Base-by-base conservation (phyloP, 2,329 filamentous ascomycete species). In the Fusarium multiceps region DNA sequence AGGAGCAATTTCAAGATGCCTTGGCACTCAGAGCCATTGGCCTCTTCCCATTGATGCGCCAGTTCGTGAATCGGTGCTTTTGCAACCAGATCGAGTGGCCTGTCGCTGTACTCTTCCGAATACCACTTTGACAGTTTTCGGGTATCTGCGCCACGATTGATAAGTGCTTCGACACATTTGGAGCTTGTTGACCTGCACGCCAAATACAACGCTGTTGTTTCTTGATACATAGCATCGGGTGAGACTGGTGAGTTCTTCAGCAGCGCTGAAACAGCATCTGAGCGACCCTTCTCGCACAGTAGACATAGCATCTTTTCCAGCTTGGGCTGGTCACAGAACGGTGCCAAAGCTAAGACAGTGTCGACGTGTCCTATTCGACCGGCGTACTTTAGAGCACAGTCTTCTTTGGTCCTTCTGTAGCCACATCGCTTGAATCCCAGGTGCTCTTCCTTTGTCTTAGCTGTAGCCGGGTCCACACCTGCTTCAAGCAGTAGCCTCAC, bases 291-390 rank as follows among this genome's bases (percentile, higher is more conserved):
- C 42, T 63, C 7, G 48, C 54, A 37, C 65, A 72, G n/a, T 54
- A 72, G 63, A 12, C 69, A 74, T 1, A 74, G 23, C 11, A 74
- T 46, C 21, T 72, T 55, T 14, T 70, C 65, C 16, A 74, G n/a
- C 18, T 54, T 42, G 4, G 63, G 18, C 11, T n/a, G 16, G 2
- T 66, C 50, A 20, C 72, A 74, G 8, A 69, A 74, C 0, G 72
- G 60, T 2, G 74, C 66, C 65, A 74, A 66, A 6, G 51, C 58
- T 3, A 25, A 18, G 21, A 70, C 6, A 2, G 53, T 57, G 12
- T 74, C 72, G 2, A 48, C 47, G 28, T 70, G 63, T 11, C 72
- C 72, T 20, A n/a, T 53, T 13, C 69, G 27, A 18, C 57, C 66
- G 10, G 61, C 65, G n/a, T 74, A 69, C 6, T 61, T 18, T 20